Evolutionary conservation across 2,329 filamentous ascomycete genomes (phyloP).

Genomic region (Tolypocladium pustulatum): DNA sequence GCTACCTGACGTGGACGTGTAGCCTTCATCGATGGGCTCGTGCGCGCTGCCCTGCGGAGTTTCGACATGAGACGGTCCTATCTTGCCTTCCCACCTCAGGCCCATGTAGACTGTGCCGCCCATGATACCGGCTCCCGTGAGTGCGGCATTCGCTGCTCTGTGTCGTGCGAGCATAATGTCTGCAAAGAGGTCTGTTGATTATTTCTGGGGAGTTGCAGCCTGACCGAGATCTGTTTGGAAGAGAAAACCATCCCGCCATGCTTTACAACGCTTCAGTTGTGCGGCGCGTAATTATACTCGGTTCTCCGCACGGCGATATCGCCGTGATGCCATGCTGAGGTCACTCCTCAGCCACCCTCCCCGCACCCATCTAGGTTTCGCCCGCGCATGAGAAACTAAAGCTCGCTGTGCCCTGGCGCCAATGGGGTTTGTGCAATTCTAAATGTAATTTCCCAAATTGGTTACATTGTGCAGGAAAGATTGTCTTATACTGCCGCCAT

Average conservation of each 20-base stretch:
- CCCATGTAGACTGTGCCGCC: background rate
- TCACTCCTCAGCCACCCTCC: background rate
- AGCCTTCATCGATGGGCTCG: background rate
- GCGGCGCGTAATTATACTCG: background rate
- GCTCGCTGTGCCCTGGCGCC: background rate
- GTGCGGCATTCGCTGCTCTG: background rate
- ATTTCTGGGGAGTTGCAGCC: background rate
- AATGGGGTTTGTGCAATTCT: too few species aligned
- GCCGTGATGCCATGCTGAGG: background rate
- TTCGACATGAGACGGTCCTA: background rate
- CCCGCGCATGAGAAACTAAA: too few species aligned
- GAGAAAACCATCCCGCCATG: background rate
- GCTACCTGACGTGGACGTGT: background rate
- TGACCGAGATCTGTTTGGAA: background rate
- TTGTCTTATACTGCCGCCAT: too few species aligned
- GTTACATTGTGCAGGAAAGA: too few species aligned
- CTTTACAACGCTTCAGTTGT: background rate
- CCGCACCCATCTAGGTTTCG: background rate
- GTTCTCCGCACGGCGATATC: background rate
- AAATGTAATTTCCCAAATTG: too few species aligned
- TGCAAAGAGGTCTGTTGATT: background rate
- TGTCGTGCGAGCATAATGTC: background rate
- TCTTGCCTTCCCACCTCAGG: background rate
- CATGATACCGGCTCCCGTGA: background rate
- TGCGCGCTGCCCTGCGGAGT: background rate